Conservation (phyloP, 306 rosid genomes). For the Styphnolobium japonicum region DNA sequence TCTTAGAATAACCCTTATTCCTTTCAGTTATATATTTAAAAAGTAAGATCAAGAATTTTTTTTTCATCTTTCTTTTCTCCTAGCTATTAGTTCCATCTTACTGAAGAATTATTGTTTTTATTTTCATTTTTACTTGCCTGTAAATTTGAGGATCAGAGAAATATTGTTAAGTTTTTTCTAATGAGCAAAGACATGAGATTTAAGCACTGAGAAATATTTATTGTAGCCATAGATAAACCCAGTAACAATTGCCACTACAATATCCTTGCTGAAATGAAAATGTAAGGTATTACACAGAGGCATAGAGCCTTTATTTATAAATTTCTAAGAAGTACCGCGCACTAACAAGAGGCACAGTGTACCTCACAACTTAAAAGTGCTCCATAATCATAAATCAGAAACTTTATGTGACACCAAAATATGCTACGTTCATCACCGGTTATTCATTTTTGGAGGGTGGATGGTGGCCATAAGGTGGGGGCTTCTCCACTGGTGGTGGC, state of each 20-base stretch:
- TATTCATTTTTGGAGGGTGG: conserved; percentile 12
- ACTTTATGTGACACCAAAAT: conserved; percentile 2
- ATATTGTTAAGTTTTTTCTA: neutral
- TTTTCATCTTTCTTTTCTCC: too few relatives aligned
- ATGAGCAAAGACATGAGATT: neutral
- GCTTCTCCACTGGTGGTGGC: neutral
- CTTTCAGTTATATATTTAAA: too few relatives aligned
- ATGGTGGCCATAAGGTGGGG: conserved; percentile 10
- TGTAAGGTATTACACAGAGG: neutral
- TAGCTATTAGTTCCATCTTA: too few relatives aligned
- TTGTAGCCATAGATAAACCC: neutral
- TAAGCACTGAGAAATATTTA: neutral
- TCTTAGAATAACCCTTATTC: too few relatives aligned
- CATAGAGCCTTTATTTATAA: conserved; percentile 13
- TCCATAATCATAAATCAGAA: neutral
- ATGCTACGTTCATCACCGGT: neutral
- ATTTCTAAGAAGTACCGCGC: neutral
- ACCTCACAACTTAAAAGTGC: conserved; percentile 5
- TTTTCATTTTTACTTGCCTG: neutral
- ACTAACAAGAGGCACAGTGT: neutral
- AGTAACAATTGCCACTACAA: neutral
- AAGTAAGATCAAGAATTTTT: too few relatives aligned
- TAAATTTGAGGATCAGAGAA: neutral
- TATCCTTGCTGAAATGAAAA: neutral
- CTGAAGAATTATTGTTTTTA: too few relatives aligned